These are phyloP conservation scores for Coemansia sp. DNA, from an alignment of 192 early-diverging fungal species.

Conservation along the genomic window DNA sequence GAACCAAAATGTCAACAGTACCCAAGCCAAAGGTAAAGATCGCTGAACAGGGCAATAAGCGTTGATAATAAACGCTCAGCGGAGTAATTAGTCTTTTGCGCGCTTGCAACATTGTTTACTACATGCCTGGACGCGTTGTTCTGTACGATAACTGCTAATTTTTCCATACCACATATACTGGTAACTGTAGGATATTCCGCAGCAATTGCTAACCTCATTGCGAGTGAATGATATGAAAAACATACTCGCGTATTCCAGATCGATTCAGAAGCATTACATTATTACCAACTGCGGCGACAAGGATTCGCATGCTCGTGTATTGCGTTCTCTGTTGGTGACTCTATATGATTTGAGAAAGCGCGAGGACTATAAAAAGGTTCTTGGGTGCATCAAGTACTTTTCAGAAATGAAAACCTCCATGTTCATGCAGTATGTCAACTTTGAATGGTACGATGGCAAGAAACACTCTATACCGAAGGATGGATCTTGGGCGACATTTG, in stretches of 20 bases:
- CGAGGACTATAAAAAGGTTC: constrained; percentile 10
- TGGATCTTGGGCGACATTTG: constrained; percentile 10
- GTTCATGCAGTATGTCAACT: neutral
- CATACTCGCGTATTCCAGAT: constrained; percentile 13
- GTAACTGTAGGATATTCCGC: constrained; percentile 4
- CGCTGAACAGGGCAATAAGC: neutral
- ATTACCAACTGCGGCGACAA: neutral
- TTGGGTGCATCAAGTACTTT: constrained; percentile 11
- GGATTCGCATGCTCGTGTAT: neutral
- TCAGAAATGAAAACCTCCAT: neutral
- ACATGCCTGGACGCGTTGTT: neutral
- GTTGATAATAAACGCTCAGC: neutral
- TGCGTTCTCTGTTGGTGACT: neutral
- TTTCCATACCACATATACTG: neutral
- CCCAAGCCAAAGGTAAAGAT: constrained; percentile 3
- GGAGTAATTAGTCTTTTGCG: neutral
- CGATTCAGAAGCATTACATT: neutral
- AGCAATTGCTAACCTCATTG: constrained; percentile 7
- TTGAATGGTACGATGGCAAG: constrained; percentile 1
- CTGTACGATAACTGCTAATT: neutral
- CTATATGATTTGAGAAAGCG: neutral
- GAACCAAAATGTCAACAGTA: neutral
- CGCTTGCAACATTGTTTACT: neutral
- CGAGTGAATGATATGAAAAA: constrained; percentile 28
- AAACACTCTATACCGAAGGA: constrained; percentile 7